Evolutionary conservation across 192 early-diverging fungal species (phyloP).

Genomic region (Coemansia sp.): DNA sequence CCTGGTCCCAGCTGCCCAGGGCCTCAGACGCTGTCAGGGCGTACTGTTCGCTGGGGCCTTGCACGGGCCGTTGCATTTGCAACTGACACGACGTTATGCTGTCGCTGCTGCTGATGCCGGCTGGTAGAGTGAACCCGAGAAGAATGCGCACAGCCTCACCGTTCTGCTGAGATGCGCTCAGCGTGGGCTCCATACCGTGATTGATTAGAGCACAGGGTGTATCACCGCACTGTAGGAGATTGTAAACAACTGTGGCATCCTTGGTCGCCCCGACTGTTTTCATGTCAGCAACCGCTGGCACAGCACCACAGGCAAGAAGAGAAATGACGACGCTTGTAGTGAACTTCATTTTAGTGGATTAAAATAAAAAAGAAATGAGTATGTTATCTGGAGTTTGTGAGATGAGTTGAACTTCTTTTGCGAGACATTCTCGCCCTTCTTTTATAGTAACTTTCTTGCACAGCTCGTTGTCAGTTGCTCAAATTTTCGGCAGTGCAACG

Average conservation of each 20-base stretch:
- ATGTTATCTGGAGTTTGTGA: background rate
- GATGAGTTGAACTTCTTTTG: background rate
- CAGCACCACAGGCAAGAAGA: background rate
- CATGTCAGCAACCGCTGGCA: background rate
- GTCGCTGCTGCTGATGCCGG: slow-evolving; percentile 8
- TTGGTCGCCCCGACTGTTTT: slow-evolving; percentile 13
- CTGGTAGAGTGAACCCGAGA: slow-evolving; percentile 19
- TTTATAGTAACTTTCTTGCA: background rate
- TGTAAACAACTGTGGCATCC: slow-evolving; percentile 27
- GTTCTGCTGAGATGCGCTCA: slow-evolving; percentile 16
- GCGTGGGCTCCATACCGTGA: slow-evolving; percentile 28
- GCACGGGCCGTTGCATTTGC: slow-evolving; percentile 25
- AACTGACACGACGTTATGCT: slow-evolving; percentile 23
- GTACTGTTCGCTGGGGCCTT: slow-evolving; percentile 13
- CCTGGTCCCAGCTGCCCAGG: slow-evolving; percentile 17
- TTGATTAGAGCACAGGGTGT: slow-evolving; percentile 24
- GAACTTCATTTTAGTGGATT: background rate
- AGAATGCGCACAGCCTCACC: slow-evolving; percentile 20
- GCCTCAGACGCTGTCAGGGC: slow-evolving; percentile 16
- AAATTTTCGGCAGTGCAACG: background rate
- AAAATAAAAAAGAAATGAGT: background rate
- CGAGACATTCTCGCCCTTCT: background rate
- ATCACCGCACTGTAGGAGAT: slow-evolving; percentile 16
- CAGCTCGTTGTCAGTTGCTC: background rate
- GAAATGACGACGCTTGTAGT: background rate